These are phyloP conservation scores for Stachybotrys elegans DNA, from an alignment of 2,329 filamentous ascomycete species.

Conservation along the genomic window DNA sequence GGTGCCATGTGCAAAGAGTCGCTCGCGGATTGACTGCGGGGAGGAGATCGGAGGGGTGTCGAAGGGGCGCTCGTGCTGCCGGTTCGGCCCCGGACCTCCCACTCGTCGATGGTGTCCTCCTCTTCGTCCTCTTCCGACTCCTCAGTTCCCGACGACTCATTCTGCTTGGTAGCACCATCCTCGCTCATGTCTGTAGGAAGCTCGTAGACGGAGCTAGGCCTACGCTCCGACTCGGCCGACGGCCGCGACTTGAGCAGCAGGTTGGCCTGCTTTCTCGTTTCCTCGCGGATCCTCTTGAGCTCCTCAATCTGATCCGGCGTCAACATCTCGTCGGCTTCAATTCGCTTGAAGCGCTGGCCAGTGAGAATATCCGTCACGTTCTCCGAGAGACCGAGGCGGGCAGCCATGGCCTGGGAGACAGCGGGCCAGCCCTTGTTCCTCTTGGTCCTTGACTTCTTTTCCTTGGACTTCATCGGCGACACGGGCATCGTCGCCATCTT, in stretches of 20 bases:
- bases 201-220: conserved; percentile 8
- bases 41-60: neutral
- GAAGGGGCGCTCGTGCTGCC: neutral
- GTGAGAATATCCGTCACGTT: conserved; percentile 54
- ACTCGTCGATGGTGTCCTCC: conserved; percentile 1
- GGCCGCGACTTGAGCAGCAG: conserved; percentile 9
- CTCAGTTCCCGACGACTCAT: neutral
- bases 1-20: neutral
- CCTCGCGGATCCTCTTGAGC: conserved; percentile 31
- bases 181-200: neutral
- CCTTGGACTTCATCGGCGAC: conserved; percentile 17
- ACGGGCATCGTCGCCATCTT: conserved; percentile 8
- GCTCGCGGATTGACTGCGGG: neutral
- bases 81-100: neutral
- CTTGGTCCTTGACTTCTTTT: conserved; percentile 36
- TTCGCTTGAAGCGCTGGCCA: conserved; percentile 47
- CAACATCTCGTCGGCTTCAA: conserved; percentile 56
- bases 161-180: neutral
- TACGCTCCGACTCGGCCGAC: conserved; percentile 19
- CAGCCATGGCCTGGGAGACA: conserved; percentile 14
- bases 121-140: conserved; percentile 6
- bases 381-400: conserved; percentile 50
- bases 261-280: conserved; percentile 15
- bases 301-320: conserved; percentile 47
- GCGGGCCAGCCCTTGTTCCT: conserved; percentile 19